These are phyloP conservation scores for Pseudonectria foliicola DNA, from an alignment of 2,329 filamentous ascomycete genomes.

Conservation along the genomic window DNA sequence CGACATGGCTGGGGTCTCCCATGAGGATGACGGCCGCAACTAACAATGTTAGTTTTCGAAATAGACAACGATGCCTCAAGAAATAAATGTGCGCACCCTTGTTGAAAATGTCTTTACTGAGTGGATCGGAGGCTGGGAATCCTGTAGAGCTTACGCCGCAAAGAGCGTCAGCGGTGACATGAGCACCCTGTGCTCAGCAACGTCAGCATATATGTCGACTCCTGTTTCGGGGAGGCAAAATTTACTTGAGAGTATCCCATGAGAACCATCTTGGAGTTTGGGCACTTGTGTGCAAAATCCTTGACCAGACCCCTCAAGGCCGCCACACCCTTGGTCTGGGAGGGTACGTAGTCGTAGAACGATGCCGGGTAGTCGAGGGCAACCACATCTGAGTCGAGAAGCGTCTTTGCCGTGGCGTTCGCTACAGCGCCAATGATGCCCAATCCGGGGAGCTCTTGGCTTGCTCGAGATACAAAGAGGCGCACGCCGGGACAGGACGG, in stretches of 20 bases:
- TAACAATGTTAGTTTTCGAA: not conserved
- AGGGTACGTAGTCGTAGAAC: slow-evolving; percentile 10
- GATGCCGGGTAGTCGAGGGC: slow-evolving; percentile 13
- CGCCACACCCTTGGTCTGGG: slow-evolving; percentile 13
- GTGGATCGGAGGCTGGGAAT: slow-evolving; percentile 12
- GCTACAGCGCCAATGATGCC: slow-evolving; percentile 17
- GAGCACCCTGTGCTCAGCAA: slow-evolving; percentile 10
- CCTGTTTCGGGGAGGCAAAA: not conserved
- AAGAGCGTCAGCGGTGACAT: slow-evolving; percentile 15
- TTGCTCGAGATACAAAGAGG: slow-evolving; percentile 15
- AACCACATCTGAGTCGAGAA: slow-evolving; percentile 6
- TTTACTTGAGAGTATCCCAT: slow-evolving; percentile 17
- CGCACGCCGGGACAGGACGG: slow-evolving; percentile 12
- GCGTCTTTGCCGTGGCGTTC: slow-evolving; percentile 3
- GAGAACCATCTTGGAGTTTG: slow-evolving; percentile 13
- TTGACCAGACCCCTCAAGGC: slow-evolving; percentile 5
- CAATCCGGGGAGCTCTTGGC: slow-evolving; percentile 11
- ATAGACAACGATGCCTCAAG: not conserved
- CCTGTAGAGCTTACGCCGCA: slow-evolving; percentile 15
- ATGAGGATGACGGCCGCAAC: slow-evolving; percentile 16
- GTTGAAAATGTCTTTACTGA: slow-evolving; percentile 1
- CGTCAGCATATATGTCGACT: not conserved
- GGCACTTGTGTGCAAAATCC: slow-evolving; percentile 9
- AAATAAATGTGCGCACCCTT: slow-evolving; percentile 6
- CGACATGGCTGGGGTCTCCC: slow-evolving; percentile 17